Evolutionary conservation across 2,329 filamentous ascomycete genomes (phyloP).

Genomic region (Blumeriella jaapii): DNA sequence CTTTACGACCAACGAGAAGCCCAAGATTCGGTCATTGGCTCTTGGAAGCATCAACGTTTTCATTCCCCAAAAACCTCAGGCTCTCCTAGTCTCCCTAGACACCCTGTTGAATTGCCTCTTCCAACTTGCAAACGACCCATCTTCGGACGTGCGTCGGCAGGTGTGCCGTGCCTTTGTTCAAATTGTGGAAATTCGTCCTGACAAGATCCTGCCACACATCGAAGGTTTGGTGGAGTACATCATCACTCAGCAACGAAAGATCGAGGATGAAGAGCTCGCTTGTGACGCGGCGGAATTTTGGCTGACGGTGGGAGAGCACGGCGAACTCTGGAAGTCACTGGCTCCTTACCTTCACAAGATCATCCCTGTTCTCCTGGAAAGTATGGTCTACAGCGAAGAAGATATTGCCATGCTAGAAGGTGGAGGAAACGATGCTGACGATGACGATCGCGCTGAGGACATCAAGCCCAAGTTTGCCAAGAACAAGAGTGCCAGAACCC

Average conservation of each 20-base stretch:
- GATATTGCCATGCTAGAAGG: constrained; percentile 78
- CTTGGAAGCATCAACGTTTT: constrained; percentile 86
- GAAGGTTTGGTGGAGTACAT: constrained; percentile 86
- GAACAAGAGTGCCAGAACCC: constrained; percentile 37
- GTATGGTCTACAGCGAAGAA: constrained; percentile 94
- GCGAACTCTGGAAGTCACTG: constrained; percentile 63
- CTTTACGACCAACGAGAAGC: constrained; percentile 64
- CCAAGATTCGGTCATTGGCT: constrained; percentile 70
- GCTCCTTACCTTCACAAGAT: constrained; percentile 72
- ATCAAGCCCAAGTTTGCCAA: constrained; percentile 89
- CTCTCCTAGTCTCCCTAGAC: constrained; percentile 71
- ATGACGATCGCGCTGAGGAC: constrained; percentile 82
- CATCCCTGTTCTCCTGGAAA: constrained; percentile 79
- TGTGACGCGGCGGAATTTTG: constrained; percentile 96
- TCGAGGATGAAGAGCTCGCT: constrained; percentile 76
- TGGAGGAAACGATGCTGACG: constrained; percentile 79
- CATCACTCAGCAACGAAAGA: constrained; percentile 71
- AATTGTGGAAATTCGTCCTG: constrained; percentile 79
- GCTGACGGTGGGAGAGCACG: constrained; percentile 84
- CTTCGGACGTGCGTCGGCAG: constrained; percentile 75
- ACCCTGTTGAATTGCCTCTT: constrained; percentile 75
- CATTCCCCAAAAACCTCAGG: constrained; percentile 71
- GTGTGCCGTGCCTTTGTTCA: constrained; percentile 91
- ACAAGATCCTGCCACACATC: constrained; percentile 84
- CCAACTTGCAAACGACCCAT: constrained; percentile 63